A percentile compares a stretch with the other conserved stretches of the same genome.
phyloP scores from a whole-genome alignment of 129 eudicot genomes.

The Centaurea solstitialis region DNA sequence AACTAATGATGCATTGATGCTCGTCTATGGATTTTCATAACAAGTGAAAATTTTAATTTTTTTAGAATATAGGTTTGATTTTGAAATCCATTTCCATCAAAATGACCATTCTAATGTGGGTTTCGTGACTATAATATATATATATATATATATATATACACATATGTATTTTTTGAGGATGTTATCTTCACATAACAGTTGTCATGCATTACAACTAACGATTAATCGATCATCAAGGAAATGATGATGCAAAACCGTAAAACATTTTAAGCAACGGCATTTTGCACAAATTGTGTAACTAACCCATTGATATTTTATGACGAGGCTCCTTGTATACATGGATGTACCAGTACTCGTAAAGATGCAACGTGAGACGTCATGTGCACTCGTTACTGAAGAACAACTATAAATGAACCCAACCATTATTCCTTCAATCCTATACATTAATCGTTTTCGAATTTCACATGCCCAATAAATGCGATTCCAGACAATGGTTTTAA shows the following conservation, averaged over 20 bases:
- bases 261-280: not conserved
- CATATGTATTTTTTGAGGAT: too few species aligned
- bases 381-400: not conserved
- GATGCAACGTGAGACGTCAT: not conserved
- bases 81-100: not conserved
- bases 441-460: not conserved
- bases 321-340: not conserved
- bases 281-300: not conserved
- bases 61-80: not conserved
- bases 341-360: not conserved
- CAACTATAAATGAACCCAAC: not conserved
- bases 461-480: not conserved
- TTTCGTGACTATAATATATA: too few species aligned
- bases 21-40: too few species aligned
- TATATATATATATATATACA: too few species aligned
- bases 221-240: not conserved
- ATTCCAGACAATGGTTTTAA: not conserved
- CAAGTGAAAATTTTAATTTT: not conserved
- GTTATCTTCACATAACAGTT: not conserved
- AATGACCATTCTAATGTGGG: too few species aligned
- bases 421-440: not conserved
- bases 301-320: not conserved
- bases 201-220: not conserved
- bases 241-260: not conserved
- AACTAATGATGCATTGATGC: too few species aligned